Evolutionary conservation across 1,139 yeast species (phyloP).

Genomic region (Taphrina deformans): DNA sequence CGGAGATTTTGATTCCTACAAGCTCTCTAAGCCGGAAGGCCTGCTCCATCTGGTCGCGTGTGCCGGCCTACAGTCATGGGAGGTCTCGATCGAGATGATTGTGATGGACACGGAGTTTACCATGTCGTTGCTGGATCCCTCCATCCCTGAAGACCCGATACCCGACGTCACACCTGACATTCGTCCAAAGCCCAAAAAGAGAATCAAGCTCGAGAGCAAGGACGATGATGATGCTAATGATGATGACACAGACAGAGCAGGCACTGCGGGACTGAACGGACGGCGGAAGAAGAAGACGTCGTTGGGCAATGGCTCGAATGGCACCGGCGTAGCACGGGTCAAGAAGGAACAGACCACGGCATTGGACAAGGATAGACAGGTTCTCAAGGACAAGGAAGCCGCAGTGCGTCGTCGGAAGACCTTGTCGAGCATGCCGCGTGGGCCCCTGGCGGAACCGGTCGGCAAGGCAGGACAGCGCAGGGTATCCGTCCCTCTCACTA

Average conservation of each 20-base stretch:
- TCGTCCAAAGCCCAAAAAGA: not conserved
- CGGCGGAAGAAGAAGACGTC: not conserved
- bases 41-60: conserved; percentile 17
- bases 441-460: not conserved
- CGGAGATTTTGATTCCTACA: conserved; percentile 26
- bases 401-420: not conserved
- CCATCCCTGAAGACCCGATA: not conserved
- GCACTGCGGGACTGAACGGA: not conserved
- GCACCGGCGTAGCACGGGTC: not conserved
- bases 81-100: conserved; percentile 21
- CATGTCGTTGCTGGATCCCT: conserved; percentile 23
- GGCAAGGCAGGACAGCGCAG: not conserved
- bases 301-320: not conserved
- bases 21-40: conserved; percentile 18
- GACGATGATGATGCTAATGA: not conserved
- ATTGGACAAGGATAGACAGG: not conserved
- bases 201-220: not conserved
- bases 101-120: conserved; percentile 26
- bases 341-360: not conserved
- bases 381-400: not conserved
- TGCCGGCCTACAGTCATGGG: conserved; percentile 16
- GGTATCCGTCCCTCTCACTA: not conserved
- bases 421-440: not conserved
- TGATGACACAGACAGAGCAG: not conserved
- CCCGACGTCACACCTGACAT: not conserved